These are phyloP conservation scores for Boletus reticulatus DNA, from an alignment of 768 basidiomycete species.

Conservation along the genomic window DNA sequence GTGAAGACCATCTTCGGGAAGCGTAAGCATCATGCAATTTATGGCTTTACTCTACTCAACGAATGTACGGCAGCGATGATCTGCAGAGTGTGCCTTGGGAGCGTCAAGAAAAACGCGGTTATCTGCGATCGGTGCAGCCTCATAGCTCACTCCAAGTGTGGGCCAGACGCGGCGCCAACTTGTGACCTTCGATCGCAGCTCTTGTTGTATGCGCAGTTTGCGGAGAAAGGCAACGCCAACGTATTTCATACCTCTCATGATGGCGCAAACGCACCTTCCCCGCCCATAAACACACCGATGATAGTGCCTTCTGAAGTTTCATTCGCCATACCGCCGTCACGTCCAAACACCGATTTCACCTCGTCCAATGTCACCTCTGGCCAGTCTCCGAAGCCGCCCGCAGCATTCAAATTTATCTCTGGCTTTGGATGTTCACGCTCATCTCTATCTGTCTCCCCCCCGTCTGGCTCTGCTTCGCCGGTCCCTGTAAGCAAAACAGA, in stretches of 20 bases:
- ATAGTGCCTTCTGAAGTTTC: constrained; percentile 58
- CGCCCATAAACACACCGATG: constrained; percentile 21
- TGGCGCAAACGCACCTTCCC: constrained; percentile 23
- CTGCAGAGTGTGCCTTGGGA: constrained; percentile 79
- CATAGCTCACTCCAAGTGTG: constrained; percentile 81
- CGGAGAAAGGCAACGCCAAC: constrained; percentile 62
- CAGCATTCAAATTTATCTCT: constrained; percentile 62
- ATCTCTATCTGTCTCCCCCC: constrained; percentile 45
- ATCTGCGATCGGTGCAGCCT: constrained; percentile 89
- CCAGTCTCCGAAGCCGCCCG: constrained; percentile 44
- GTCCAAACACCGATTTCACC: constrained; percentile 47
- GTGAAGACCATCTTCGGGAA: constrained; percentile 93
- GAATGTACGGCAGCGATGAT: constrained; percentile 59
- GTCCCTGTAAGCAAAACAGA: constrained; percentile 21
- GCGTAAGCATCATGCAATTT: constrained; percentile 53
- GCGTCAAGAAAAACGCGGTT: constrained; percentile 83
- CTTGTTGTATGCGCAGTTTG: constrained; percentile 75
- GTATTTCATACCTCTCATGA: constrained; percentile 55
- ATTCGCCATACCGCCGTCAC: constrained; percentile 45
- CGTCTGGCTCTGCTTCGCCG: constrained; percentile 32
- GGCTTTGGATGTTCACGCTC: constrained; percentile 65
- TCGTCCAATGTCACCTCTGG: constrained; percentile 27
- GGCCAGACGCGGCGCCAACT: constrained; percentile 67
- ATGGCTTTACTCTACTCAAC: constrained; percentile 1
- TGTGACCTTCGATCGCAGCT: constrained; percentile 83